phyloP scores from a whole-genome alignment of 768 basidiomycete species.

The Suillus bovinus region DNA sequence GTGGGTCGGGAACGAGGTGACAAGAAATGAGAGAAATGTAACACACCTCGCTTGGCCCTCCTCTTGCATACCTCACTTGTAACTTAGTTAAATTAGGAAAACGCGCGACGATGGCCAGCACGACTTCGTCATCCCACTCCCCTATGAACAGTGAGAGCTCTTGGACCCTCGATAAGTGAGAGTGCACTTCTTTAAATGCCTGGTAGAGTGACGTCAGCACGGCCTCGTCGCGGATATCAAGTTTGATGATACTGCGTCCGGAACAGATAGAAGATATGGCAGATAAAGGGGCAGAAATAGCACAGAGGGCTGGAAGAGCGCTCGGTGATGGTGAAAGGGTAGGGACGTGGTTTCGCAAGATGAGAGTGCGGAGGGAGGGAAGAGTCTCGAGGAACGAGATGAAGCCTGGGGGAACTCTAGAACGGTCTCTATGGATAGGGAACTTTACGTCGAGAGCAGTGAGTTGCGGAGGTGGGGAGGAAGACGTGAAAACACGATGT shows the following conservation, averaged over 20 bases:
- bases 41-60: conserved; percentile 43
- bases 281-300: conserved; percentile 28
- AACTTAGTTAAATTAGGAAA: conserved; percentile 38
- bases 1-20: neutral
- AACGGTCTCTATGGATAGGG: conserved; percentile 30
- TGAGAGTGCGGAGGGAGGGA: conserved; percentile 21
- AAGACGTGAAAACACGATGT: conserved; percentile 39
- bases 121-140: conserved; percentile 48
- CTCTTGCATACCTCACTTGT: conserved; percentile 40
- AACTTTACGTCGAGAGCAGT: conserved; percentile 30
- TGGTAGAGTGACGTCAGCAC: conserved; percentile 25
- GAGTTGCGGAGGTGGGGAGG: conserved; percentile 16
- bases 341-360: conserved; percentile 29
- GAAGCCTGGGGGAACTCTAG: conserved; percentile 24
- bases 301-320: conserved; percentile 22
- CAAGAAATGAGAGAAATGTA: neutral
- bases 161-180: conserved; percentile 18
- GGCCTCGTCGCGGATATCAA: conserved; percentile 26
- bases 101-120: conserved; percentile 41
- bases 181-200: conserved; percentile 13
- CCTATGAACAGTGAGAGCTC: conserved; percentile 38
- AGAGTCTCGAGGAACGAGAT: conserved; percentile 25
- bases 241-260: conserved; percentile 18
- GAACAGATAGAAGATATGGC: conserved; percentile 28
- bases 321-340: conserved; percentile 22